phyloP scores from a whole-genome alignment of 306 rosid species.

The Dalbergia oliveri region DNA sequence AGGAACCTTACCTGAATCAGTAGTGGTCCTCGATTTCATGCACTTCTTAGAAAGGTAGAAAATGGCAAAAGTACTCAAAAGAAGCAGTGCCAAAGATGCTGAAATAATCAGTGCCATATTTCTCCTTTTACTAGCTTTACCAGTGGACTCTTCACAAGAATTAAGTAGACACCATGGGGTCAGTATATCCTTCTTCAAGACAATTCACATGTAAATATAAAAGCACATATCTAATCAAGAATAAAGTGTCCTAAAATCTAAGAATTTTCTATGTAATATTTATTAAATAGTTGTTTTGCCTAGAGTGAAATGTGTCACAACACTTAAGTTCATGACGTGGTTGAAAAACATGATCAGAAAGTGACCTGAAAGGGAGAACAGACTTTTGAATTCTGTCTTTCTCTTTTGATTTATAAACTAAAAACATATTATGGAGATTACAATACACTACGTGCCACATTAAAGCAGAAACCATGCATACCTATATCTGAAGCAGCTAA shows the following conservation, averaged over 20 bases:
- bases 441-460: neutral
- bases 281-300: neutral
- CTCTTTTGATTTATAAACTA: neutral
- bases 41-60: slow-evolving; percentile 41
- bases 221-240: slow-evolving; percentile 16
- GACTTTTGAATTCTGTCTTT: neutral
- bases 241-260: neutral
- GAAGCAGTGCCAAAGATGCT: slow-evolving; percentile 15
- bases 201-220: neutral
- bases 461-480: slow-evolving; percentile 19
- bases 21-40: neutral
- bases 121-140: slow-evolving; percentile 16
- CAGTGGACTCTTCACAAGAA: slow-evolving; percentile 32
- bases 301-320: neutral
- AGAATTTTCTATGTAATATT: neutral
- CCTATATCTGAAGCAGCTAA: slow-evolving; percentile 50
- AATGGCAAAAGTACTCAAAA: slow-evolving; percentile 12
- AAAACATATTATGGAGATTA: neutral
- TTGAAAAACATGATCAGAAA: neutral
- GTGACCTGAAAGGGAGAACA: neutral
- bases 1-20: slow-evolving; percentile 29
- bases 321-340: slow-evolving; percentile 10
- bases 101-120: slow-evolving; percentile 31
- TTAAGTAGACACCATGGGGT: neutral
- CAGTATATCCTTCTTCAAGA: neutral